Percentiles rank a stretch among this genome's conserved stretches.
These are phyloP conservation scores for Candida frijolesensis DNA, from an alignment of 1,139 yeast species.

Conservation along the genomic window DNA sequence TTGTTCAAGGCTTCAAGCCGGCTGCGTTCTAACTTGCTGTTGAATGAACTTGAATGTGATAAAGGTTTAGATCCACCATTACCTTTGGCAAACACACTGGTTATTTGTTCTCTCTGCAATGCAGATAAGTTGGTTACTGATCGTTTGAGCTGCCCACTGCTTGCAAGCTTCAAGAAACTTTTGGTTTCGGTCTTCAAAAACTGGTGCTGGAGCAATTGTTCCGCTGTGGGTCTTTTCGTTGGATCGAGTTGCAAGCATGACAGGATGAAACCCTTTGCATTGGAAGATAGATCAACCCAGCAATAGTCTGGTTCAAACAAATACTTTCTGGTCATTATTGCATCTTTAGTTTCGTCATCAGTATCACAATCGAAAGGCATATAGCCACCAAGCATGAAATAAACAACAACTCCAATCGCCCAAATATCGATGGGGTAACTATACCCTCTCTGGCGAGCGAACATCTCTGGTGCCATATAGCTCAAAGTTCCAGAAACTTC, in stretches of 20 bases:
- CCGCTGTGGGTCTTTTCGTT: constrained; percentile 47
- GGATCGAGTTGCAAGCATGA: constrained; percentile 55
- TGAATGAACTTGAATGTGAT: constrained; percentile 4
- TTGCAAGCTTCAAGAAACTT: not conserved
- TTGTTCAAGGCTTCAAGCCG: constrained; percentile 11
- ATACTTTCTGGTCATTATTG: constrained; percentile 59
- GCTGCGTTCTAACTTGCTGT: constrained; percentile 6
- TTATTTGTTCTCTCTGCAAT: constrained; percentile 11
- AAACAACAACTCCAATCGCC: constrained; percentile 76
- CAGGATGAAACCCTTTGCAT: constrained; percentile 62
- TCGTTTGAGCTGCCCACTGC: not conserved
- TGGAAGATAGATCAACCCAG: constrained; percentile 55
- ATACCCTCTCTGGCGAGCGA: constrained; percentile 53
- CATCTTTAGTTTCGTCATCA: constrained; percentile 67
- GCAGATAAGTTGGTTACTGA: constrained; percentile 4
- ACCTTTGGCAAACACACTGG: constrained; percentile 1
- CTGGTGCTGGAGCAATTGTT: constrained; percentile 50
- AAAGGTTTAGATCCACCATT: not conserved
- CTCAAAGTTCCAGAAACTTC: constrained; percentile 67
- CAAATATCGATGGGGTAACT: constrained; percentile 68
- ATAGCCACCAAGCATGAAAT: constrained; percentile 73
- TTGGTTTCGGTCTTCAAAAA: constrained; percentile 24
- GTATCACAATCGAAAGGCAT: constrained; percentile 81
- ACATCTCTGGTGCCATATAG: constrained; percentile 74
- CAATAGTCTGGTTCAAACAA: constrained; percentile 62